Conservation (phyloP, 2,329 filamentous ascomycete species). For the Neofusicoccum sp. region DNA sequence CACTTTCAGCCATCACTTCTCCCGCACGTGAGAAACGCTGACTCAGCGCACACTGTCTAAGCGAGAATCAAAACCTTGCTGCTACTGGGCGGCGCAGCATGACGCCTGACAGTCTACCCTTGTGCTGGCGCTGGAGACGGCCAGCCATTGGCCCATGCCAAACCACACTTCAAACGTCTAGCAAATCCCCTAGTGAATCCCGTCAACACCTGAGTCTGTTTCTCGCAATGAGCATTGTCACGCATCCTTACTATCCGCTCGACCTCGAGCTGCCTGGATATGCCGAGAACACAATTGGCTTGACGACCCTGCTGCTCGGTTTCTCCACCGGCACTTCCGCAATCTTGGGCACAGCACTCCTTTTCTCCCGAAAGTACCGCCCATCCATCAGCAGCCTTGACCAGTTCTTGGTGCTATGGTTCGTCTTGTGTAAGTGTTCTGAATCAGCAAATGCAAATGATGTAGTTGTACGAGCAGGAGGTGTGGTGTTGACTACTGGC, state of each 20-base stretch:
- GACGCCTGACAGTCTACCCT: not conserved
- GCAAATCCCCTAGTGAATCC: too few species aligned
- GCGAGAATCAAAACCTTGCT: not conserved
- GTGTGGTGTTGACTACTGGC: not conserved
- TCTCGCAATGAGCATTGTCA: not conserved
- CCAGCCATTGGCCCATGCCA: not conserved
- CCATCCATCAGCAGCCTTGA: not conserved
- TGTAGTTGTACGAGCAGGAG: not conserved
- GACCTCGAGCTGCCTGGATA: slow-evolving; percentile 1
- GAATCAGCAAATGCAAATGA: not conserved
- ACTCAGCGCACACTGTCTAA: slow-evolving; percentile 7
- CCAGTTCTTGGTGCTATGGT: slow-evolving; percentile 5
- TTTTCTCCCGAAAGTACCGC: not conserved
- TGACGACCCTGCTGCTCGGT: not conserved
- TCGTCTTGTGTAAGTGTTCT: slow-evolving; percentile 4
- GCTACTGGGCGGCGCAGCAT: not conserved
- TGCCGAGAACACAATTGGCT: not conserved
- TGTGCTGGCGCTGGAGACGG: not conserved
- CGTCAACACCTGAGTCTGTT: not conserved
- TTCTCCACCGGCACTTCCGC: not conserved
- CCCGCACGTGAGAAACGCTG: not conserved
- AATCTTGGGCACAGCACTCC: not conserved
- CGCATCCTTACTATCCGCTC: slow-evolving; percentile 4
- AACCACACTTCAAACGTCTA: not conserved
- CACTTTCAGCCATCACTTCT: too few species aligned